Conservation (phyloP, 1,139 yeast species). For the Schwanniomyces etchellsii region DNA sequence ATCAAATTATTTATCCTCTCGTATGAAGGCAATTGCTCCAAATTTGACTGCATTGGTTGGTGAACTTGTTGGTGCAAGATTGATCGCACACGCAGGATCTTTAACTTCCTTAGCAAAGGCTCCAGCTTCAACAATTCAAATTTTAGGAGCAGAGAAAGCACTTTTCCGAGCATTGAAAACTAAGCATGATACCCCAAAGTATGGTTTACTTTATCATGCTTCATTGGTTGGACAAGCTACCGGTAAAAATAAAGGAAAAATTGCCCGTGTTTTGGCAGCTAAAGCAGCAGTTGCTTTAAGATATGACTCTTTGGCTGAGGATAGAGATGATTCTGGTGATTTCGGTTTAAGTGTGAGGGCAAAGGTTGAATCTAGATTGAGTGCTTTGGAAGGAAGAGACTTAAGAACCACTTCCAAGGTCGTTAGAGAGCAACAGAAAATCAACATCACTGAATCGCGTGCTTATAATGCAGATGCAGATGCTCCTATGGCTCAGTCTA, state of each 20-base stretch:
- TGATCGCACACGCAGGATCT: slow-evolving; percentile 97
- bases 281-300: slow-evolving; percentile 96
- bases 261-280: slow-evolving; percentile 98
- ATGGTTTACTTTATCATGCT: slow-evolving; percentile 95
- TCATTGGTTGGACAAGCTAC: slow-evolving; percentile 95
- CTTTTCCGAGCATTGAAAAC: slow-evolving; percentile 97
- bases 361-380: slow-evolving; percentile 90
- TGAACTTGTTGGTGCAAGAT: slow-evolving; percentile 97
- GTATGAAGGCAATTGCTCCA: slow-evolving; percentile 98
- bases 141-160: slow-evolving; percentile 98
- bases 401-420: slow-evolving; percentile 76
- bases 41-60: slow-evolving; percentile 94
- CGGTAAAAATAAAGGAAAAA: slow-evolving; percentile 97
- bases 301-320: slow-evolving; percentile 96
- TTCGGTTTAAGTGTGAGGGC: slow-evolving; percentile 89
- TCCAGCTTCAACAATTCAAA: slow-evolving; percentile 98
- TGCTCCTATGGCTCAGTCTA: slow-evolving; percentile 40
- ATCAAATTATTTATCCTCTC: slow-evolving; percentile 82
- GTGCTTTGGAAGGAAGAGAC: slow-evolving; percentile 94
- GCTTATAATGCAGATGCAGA: slow-evolving; percentile 95
- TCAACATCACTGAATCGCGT: slow-evolving; percentile 75
- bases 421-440: slow-evolving; percentile 72
- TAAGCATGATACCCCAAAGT: slow-evolving; percentile 97
- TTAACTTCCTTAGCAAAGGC: slow-evolving; percentile 93
- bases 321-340: slow-evolving; percentile 91